phyloP scores from a whole-genome alignment of 768 basidiomycete genomes.

The Auriscalpium vulgare region DNA sequence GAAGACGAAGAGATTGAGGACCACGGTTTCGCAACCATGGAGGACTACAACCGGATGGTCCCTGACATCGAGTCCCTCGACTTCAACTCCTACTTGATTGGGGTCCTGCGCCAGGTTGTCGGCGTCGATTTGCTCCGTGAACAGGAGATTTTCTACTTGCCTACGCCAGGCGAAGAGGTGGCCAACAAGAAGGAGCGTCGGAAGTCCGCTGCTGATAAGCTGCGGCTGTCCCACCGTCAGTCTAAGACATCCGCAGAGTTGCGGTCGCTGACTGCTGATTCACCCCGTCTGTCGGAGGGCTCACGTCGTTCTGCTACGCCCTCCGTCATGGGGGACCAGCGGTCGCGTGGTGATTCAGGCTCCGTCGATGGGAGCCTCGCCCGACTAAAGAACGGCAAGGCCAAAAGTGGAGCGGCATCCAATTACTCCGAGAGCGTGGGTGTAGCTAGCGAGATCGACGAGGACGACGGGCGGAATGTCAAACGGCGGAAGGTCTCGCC shows the following conservation, averaged over 20 bases:
- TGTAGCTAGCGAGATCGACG: background rate
- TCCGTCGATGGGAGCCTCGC: constrained; percentile 1
- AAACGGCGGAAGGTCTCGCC: constrained; percentile 5
- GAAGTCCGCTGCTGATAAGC: constrained; percentile 4
- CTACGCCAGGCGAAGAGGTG: constrained; percentile 38
- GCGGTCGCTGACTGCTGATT: constrained; percentile 1
- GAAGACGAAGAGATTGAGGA: constrained; percentile 50
- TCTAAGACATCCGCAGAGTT: constrained; percentile 2
- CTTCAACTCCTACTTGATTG: constrained; percentile 46
- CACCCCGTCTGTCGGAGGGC: constrained; percentile 4
- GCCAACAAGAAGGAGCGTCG: constrained; percentile 11
- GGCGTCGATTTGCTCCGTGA: constrained; percentile 59
- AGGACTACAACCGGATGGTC: constrained; percentile 41
- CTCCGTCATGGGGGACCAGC: background rate
- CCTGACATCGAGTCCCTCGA: constrained; percentile 41
- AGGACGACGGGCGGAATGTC: background rate
- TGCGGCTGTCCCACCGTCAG: constrained; percentile 9
- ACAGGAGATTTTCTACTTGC: constrained; percentile 58
- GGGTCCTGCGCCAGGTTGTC: constrained; percentile 50
- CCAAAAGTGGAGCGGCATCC: background rate
- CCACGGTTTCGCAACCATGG: constrained; percentile 45
- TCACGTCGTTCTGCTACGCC: constrained; percentile 1
- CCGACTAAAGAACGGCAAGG: background rate
- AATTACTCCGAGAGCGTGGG: constrained; percentile 1
- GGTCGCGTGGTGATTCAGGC: background rate